Evolutionary conservation across 805 yeast genomes (phyloP).

Genomic region (Spathaspora hagerdaliae): DNA sequence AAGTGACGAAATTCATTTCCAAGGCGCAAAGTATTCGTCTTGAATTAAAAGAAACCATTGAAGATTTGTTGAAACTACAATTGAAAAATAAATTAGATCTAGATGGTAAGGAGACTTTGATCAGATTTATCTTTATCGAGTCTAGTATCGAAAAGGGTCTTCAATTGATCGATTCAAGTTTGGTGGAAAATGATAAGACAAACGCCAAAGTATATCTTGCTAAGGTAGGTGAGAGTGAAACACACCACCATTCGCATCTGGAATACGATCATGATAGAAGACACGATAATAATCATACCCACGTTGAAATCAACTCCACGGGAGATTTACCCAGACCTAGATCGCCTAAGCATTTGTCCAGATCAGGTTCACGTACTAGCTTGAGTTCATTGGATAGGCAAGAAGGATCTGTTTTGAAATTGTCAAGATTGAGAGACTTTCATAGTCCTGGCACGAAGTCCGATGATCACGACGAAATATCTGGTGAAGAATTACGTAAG

Average conservation of each 20-base stretch:
- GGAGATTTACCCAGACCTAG: slow-evolving; percentile 4
- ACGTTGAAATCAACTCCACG: slow-evolving; percentile 2
- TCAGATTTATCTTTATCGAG: slow-evolving; percentile 66
- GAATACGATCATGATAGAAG: slow-evolving; percentile 3
- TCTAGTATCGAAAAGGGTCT: slow-evolving; percentile 61
- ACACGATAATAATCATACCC: slow-evolving; percentile 1
- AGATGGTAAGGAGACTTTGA: slow-evolving; percentile 72
- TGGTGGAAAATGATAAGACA: slow-evolving; percentile 15
- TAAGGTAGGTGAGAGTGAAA: slow-evolving; percentile 22
- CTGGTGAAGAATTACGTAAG: slow-evolving; percentile 38
- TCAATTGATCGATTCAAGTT: slow-evolving; percentile 35
- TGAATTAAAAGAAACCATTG: slow-evolving; percentile 31
- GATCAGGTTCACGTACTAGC: slow-evolving; percentile 27
- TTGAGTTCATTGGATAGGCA: slow-evolving; percentile 32
- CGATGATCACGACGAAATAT: slow-evolving; percentile 11
- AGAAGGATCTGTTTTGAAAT: slow-evolving; percentile 40
- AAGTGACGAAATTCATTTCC: slow-evolving; percentile 24
- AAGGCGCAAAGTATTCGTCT: slow-evolving; percentile 24
- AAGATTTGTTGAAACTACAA: slow-evolving; percentile 56
- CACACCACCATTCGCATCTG: slow-evolving; percentile 6
- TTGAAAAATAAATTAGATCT: slow-evolving; percentile 50
- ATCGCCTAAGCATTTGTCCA: slow-evolving; percentile 14
- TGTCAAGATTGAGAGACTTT: slow-evolving; percentile 24
- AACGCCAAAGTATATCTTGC: slow-evolving; percentile 4
- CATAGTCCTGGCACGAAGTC: slow-evolving; percentile 6